Evolutionary conservation across 257 asterid species (phyloP).

Genomic region (Solanum phureja): DNA sequence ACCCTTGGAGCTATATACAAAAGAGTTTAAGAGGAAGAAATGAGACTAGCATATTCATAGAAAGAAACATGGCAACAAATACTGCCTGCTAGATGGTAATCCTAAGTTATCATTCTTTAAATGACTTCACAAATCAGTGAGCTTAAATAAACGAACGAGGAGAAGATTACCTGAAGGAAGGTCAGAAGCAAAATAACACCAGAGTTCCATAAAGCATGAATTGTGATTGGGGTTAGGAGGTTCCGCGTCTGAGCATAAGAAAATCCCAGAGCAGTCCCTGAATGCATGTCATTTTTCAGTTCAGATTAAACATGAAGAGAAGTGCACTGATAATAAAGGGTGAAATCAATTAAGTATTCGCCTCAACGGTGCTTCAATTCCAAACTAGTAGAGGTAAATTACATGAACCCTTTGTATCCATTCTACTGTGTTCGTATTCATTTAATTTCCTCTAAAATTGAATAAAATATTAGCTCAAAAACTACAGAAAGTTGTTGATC

Average conservation of each 20-base stretch:
- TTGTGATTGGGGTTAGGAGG: constrained; percentile 78
- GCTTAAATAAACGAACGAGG: neutral
- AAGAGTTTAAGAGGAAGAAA: neutral
- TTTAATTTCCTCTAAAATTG: neutral
- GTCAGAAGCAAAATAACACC: constrained; percentile 87
- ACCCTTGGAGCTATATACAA: constrained; percentile 67
- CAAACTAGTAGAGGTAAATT: neutral
- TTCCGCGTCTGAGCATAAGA: constrained; percentile 91
- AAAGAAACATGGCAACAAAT: neutral
- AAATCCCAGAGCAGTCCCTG: constrained; percentile 78
- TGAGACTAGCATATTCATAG: neutral
- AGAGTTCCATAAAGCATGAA: constrained; percentile 89
- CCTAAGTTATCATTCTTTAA: neutral
- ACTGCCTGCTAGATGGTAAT: neutral
- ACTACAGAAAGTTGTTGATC: neutral
- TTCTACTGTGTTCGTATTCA: neutral
- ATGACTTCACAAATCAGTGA: neutral
- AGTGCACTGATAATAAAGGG: neutral
- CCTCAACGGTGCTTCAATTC: neutral
- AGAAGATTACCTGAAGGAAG: constrained; percentile 62
- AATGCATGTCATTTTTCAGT: neutral
- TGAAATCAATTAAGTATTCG: neutral
- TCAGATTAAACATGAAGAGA: neutral
- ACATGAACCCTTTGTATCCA: neutral
- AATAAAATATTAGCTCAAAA: neutral